Evolutionary conservation across 768 basidiomycete genomes (phyloP), one percentile per base, ranked within the genome.

Genomic region (Paxillus rubicundulus): DNA sequence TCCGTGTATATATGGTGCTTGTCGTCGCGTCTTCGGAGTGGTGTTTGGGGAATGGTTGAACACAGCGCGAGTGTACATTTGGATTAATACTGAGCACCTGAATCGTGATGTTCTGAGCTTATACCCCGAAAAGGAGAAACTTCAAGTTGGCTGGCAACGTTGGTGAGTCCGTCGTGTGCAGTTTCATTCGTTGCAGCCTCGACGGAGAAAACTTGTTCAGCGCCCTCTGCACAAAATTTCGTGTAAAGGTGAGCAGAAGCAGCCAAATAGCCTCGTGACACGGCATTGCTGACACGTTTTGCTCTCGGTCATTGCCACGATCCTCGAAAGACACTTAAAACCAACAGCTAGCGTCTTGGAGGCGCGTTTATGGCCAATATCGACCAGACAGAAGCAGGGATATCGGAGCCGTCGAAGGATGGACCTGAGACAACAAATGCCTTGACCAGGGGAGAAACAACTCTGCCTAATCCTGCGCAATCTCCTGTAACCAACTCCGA

Each of bases 301-400:
- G 41, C 42, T 56, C 39, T 52, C 47, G 59, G 55, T 42, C 45
- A 18, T 47, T 30, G 46, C 54, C 45, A 48, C 54, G 45, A 47
- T 52, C 33, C 33, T 20, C 43, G 28, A 41, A 28, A 49, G 50
- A 38, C 48, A 43, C 38, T 36, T 20, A 54, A 56, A 55, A 41
- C 45, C 63, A 44, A 20, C 54, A 52, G 54, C 56, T 49, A 72
- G 82, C 84, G 85, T 86, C 84, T 74, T 70, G 56, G 70, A 40
- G 80, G 85, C 86, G 86, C 85, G 87, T 87, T 75, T 82, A 89
- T 89, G 87, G 87, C 86, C 69, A 75, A 81, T 76, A 78, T 71
- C 72, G 82, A 81, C 69, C 72, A 72, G 64, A 67, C 74, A 70
- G 61, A 69, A 57, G 70, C 70, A 66, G 71, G 70, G 72, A 69